Percentiles rank a stretch among this genome's conserved stretches.
These are phyloP conservation scores for Colletotrichum godetiae DNA, from an alignment of 2,329 filamentous ascomycete species.

Conservation along the genomic window DNA sequence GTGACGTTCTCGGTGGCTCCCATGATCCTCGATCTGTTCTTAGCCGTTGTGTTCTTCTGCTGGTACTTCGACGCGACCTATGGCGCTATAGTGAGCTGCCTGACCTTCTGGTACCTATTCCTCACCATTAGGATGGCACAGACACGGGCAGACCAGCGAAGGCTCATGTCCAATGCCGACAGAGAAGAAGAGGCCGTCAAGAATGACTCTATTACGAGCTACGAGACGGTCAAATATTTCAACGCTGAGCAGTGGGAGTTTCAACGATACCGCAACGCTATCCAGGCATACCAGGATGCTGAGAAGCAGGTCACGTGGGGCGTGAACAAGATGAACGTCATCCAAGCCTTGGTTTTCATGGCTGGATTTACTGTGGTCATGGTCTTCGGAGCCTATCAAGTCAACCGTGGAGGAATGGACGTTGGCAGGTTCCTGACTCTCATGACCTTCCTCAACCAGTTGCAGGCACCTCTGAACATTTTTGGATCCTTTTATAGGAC, in stretches of 20 bases:
- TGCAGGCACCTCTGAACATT: conserved; percentile 85
- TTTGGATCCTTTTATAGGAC: conserved; percentile 96
- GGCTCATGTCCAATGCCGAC: conserved; percentile 94
- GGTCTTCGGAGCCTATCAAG: conserved; percentile 81
- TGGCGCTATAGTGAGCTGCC: conserved; percentile 86
- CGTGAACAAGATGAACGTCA: conserved; percentile 83
- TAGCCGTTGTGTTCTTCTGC: conserved; percentile 87
- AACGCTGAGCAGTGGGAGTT: conserved; percentile 87
- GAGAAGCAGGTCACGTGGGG: conserved; percentile 83
- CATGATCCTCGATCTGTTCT: conserved; percentile 89
- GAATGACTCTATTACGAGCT: conserved; percentile 98
- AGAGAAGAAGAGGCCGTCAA: conserved; percentile 97
- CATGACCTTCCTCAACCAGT: conserved; percentile 81
- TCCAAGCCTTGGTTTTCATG: conserved; percentile 84
- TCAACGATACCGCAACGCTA: conserved; percentile 76
- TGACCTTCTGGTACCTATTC: conserved; percentile 96
- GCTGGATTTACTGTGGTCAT: conserved; percentile 78
- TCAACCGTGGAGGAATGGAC: conserved; percentile 71
- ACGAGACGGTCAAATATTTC: conserved; percentile 94
- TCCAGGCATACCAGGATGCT: conserved; percentile 76
- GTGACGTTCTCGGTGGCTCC: conserved; percentile 95
- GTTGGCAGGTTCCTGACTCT: conserved; percentile 80
- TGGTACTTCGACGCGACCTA: conserved; percentile 79
- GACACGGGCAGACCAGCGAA: conserved; percentile 88
- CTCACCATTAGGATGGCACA: conserved; percentile 96